phyloP scores from a whole-genome alignment of 805 yeast genomes.

The Sungouiozyma ichnusensis region DNA sequence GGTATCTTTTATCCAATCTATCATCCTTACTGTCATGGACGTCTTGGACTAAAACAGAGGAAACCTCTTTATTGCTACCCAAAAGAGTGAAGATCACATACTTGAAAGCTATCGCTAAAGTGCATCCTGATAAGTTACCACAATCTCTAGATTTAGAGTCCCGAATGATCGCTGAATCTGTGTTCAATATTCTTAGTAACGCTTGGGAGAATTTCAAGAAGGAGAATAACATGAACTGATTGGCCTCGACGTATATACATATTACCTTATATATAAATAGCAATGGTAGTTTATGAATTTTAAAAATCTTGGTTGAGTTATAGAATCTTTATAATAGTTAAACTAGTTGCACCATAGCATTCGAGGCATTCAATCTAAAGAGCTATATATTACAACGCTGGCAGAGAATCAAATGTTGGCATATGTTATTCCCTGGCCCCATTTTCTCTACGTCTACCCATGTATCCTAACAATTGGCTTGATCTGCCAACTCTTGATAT shows the following conservation, averaged over 20 bases:
- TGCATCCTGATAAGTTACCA: slow-evolving; percentile 79
- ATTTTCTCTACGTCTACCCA: slow-evolving; percentile 1
- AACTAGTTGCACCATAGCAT: too few species aligned
- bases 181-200: slow-evolving; percentile 70
- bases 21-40: slow-evolving; percentile 60
- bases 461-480: slow-evolving; percentile 9
- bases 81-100: slow-evolving; percentile 81
- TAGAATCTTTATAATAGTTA: too few species aligned
- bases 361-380: too few species aligned
- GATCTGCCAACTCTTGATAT: slow-evolving; percentile 10
- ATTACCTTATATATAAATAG: slow-evolving; percentile 1
- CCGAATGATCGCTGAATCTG: slow-evolving; percentile 77
- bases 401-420: too few species aligned
- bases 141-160: slow-evolving; percentile 48
- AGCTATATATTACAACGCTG: too few species aligned
- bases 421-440: not conserved
- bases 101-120: slow-evolving; percentile 82
- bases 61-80: slow-evolving; percentile 74
- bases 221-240: slow-evolving; percentile 36
- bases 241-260: slow-evolving; percentile 1
- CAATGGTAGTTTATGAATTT: too few species aligned
- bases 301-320: not conserved
- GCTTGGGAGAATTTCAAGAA: slow-evolving; percentile 83
- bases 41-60: slow-evolving; percentile 55
- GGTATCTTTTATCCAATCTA: slow-evolving; percentile 65